Base-by-base conservation (phyloP, 306 rosid species). In the Gillenia trifoliata region DNA sequence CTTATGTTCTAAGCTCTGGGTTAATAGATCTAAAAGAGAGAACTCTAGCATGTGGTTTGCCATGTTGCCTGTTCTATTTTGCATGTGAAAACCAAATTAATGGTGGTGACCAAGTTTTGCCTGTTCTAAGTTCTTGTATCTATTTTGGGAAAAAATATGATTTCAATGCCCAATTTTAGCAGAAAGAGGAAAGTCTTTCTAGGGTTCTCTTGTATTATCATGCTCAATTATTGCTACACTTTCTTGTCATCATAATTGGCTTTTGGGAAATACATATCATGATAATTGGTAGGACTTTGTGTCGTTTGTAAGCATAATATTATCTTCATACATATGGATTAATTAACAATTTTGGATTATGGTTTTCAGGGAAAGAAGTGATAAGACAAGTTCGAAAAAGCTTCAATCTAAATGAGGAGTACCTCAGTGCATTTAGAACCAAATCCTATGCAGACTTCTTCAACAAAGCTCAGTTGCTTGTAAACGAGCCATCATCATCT, bases 341-440 rank as follows among this genome's bases (percentile, higher is more conserved):
- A n/a, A 49, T 49, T 49, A 49, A 17, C 26, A 19, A 54, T 54
- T 54, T 50, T 50, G 22, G 56, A 6, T 6, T 50, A 2, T 19
- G 19, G 7, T 23, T 75, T 71, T 60, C 80, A 90, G 77, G 59
- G 25, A 80, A 82, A 55, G 83, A 80, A 26, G 43, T 6, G 47
- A 40, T 40, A 2, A 77, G 33, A 54, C 79, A 79, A 41, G 76
- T 65, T 16, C 68, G 30, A 23, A 79, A 78, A 68, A 75, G 75
- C 80, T 81, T 79, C 11, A 86, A 77, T 76, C 70, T 87, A 8
- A 74, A 77, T 11, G 87, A 90, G 40, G 90, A 90, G 68, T 90
- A 90, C 78, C 62, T 71, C 13, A 79, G 72, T 47, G 71, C 89
- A 17, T 31, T 88, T 6, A 84, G 92, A 75, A 86, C 89, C 61